phyloP scores from a whole-genome alignment of 257 asterid species.

The Nicotiana tabacum region DNA sequence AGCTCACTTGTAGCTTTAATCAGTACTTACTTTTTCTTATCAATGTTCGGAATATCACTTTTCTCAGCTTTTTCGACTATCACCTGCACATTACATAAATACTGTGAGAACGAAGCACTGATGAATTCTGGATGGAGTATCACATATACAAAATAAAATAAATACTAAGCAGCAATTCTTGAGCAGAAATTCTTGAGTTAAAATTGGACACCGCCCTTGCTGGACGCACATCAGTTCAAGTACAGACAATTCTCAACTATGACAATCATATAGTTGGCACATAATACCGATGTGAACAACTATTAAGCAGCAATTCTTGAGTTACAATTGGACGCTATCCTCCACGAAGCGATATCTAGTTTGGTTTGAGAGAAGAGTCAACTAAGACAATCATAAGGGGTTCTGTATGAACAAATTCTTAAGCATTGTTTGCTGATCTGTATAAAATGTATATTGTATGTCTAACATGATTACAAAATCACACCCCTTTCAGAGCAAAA shows the following conservation, averaged over 20 bases:
- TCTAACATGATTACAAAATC: not conserved
- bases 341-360: not conserved
- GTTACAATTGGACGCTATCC: not conserved
- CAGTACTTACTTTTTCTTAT: slow-evolving; percentile 57
- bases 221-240: not conserved
- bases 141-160: not conserved
- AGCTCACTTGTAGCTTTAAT: not conserved
- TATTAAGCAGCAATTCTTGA: not conserved
- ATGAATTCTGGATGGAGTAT: not conserved
- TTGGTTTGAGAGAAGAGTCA: not conserved
- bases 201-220: not conserved
- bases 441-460: too few species aligned
- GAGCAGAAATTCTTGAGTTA: not conserved
- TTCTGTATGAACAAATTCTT: not conserved
- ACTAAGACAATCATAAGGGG: not conserved
- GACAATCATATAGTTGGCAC: not conserved
- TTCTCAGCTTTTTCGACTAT: slow-evolving; percentile 73
- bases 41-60: slow-evolving; percentile 62
- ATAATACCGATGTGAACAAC: not conserved
- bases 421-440: not conserved
- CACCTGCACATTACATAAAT: slow-evolving; percentile 32
- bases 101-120: not conserved
- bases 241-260: not conserved
- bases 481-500: not conserved
- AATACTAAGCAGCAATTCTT: not conserved